A percentile compares a stretch with the other conserved stretches of the same genome.
Evolutionary conservation across 2,329 filamentous ascomycete genomes (phyloP).

Genomic region (Niveomyces coronatus): DNA sequence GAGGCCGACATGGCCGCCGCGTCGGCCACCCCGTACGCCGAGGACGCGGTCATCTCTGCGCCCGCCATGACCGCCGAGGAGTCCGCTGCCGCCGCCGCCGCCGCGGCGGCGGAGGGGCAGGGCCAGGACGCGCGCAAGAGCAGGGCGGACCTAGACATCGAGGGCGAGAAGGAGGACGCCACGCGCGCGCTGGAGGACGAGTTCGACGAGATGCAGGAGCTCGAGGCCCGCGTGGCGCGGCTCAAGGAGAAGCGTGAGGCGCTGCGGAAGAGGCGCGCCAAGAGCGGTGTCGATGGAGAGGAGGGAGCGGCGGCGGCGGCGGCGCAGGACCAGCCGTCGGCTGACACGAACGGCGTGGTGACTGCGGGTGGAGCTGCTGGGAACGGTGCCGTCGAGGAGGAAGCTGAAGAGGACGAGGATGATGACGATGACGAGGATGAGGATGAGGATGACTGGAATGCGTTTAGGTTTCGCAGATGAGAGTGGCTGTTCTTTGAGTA

Average conservation of each 20-base stretch:
- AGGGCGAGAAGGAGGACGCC: constrained; percentile 67
- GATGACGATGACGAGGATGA: constrained; percentile 42
- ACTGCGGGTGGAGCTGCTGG: constrained; percentile 11
- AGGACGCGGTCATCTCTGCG: constrained; percentile 55
- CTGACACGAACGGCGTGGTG: neutral
- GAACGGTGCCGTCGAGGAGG: constrained; percentile 19
- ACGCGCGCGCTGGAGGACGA: constrained; percentile 62
- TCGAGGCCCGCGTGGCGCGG: constrained; percentile 59
- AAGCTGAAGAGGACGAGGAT: constrained; percentile 33
- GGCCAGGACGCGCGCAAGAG: constrained; percentile 43
- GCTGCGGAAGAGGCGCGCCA: constrained; percentile 33
- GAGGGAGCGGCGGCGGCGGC: constrained; percentile 12
- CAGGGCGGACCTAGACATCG: constrained; percentile 43
- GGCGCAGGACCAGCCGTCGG: constrained; percentile 1
- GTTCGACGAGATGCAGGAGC: constrained; percentile 72
- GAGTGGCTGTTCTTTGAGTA: constrained; percentile 1
- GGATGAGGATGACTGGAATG: constrained; percentile 46
- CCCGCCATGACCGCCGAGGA: constrained; percentile 57
- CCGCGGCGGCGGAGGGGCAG: constrained; percentile 30
- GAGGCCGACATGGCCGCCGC: constrained; percentile 64
- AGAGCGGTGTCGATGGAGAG: constrained; percentile 20
- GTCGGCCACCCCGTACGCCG: constrained; percentile 23
- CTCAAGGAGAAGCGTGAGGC: constrained; percentile 64
- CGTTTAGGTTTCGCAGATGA: constrained; percentile 37
- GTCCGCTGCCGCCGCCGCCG: constrained; percentile 41